Percentiles rank a stretch among this genome's conserved stretches.
Conservation (phyloP, 352 stramenopile species). For the Elongisporangium prolatum region DNA sequence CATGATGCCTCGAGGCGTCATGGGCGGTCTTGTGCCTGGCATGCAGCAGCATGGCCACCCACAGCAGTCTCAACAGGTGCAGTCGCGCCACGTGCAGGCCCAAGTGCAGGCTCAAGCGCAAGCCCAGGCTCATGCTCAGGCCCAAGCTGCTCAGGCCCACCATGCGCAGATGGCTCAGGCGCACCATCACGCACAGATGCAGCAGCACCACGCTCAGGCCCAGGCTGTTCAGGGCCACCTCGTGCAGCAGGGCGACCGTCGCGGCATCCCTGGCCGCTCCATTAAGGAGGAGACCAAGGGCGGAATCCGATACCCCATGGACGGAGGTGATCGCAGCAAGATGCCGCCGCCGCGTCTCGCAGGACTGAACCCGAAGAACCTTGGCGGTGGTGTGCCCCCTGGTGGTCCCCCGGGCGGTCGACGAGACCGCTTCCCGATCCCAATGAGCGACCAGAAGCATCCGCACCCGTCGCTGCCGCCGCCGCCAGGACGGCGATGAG, state of each 20-base stretch:
- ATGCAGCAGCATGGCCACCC: constrained; percentile 52
- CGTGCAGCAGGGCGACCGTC: constrained; percentile 54
- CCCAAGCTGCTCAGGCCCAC: constrained; percentile 56
- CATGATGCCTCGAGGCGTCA: constrained; percentile 65
- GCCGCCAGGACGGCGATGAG: constrained; percentile 60
- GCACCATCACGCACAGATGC: constrained; percentile 50
- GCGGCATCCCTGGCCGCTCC: constrained; percentile 51
- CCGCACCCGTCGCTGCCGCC: constrained; percentile 63
- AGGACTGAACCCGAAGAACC: constrained; percentile 70
- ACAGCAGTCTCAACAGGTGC: constrained; percentile 46
- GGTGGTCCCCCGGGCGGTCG: constrained; percentile 39
- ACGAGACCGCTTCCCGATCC: constrained; percentile 69
- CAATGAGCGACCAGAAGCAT: constrained; percentile 70
- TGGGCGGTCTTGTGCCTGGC: constrained; percentile 57
- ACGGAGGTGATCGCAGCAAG: constrained; percentile 49
- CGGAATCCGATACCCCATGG: constrained; percentile 58
- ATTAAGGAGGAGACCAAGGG: constrained; percentile 71
- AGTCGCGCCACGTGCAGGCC: constrained; percentile 35
- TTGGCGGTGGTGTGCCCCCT: constrained; percentile 29
- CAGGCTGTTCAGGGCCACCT: constrained; percentile 41
- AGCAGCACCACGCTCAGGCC: constrained; percentile 35
- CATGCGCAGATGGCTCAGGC: constrained; percentile 54
- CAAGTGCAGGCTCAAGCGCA: constrained; percentile 49
- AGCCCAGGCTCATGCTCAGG: constrained; percentile 55
- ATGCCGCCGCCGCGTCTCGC: constrained; percentile 55